phyloP scores from a whole-genome alignment of 192 early-diverging fungal genomes.

The Thamnidium elegans region DNA sequence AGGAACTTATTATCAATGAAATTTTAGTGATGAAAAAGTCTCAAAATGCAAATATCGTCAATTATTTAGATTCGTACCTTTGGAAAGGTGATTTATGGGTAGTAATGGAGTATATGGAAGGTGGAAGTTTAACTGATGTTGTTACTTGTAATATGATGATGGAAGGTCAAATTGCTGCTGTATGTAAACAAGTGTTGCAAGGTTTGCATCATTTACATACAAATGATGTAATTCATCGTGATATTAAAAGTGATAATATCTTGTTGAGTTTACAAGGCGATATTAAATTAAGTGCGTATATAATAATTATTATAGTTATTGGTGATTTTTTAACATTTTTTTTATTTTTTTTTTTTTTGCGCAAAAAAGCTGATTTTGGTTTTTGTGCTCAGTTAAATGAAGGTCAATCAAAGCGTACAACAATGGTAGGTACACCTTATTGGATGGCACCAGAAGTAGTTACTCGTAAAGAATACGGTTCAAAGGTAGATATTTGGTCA shows the following conservation, averaged over 20 bases:
- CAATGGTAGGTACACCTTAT: constrained; percentile 90
- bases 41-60: constrained; percentile 81
- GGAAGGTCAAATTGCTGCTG: constrained; percentile 82
- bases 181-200: constrained; percentile 73
- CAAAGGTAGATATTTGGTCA: constrained; percentile 96
- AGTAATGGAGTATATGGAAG: constrained; percentile 93
- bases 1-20: constrained; percentile 94
- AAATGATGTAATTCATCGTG: constrained; percentile 78
- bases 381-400: constrained; percentile 83
- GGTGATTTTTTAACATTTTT: not conserved
- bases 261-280: constrained; percentile 64
- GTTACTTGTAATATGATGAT: constrained; percentile 79
- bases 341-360: not conserved
- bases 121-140: constrained; percentile 80
- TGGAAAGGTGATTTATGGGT: constrained; percentile 87
- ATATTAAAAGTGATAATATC: constrained; percentile 88
- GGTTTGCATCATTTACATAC: constrained; percentile 76
- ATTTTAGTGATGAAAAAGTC: constrained; percentile 85
- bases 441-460: constrained; percentile 99
- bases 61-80: constrained; percentile 81
- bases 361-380: constrained; percentile 74
- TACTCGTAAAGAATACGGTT: constrained; percentile 84
- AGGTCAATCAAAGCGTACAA: constrained; percentile 68
- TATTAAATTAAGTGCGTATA: constrained; percentile 68
- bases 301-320: not conserved